Percentiles rank a stretch among this genome's conserved stretches.
Conservation (phyloP, 108 stramenopile genomes). For the Chaetoceros tenuissimus region DNA sequence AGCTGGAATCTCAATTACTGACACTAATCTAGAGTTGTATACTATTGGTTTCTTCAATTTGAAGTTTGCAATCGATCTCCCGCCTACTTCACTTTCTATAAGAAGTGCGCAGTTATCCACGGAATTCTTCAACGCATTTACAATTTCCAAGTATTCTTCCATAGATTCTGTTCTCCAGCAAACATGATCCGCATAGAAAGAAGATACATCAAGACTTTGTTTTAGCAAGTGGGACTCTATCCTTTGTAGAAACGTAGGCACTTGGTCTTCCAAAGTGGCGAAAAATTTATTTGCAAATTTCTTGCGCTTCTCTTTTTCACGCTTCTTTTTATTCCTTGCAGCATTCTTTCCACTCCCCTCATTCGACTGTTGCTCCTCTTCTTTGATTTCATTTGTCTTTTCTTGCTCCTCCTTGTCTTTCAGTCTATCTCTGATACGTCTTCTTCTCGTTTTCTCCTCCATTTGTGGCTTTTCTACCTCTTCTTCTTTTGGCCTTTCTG, state of each 20-base stretch:
- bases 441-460: too few species aligned
- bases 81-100: slow-evolving; percentile 40
- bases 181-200: slow-evolving; percentile 35
- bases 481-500: background rate
- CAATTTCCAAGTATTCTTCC: slow-evolving; percentile 20
- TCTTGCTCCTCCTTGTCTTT: too few species aligned
- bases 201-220: slow-evolving; percentile 13
- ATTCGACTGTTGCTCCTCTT: background rate
- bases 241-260: slow-evolving; percentile 23
- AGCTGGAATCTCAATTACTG: slow-evolving; percentile 38
- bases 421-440: too few species aligned
- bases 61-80: slow-evolving; percentile 38
- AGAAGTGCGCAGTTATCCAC: slow-evolving; percentile 15
- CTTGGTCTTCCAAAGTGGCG: slow-evolving; percentile 8
- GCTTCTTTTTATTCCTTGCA: slow-evolving; percentile 2
- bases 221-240: slow-evolving; percentile 9
- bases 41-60: slow-evolving; percentile 14
- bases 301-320: slow-evolving; percentile 2
- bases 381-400: too few species aligned
- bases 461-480: too few species aligned
- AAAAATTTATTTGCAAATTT: slow-evolving; percentile 15
- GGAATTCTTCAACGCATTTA: slow-evolving; percentile 5
- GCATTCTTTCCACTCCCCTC: background rate
- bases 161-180: slow-evolving; percentile 37
- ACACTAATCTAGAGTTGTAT: slow-evolving; percentile 2